Percentiles rank a stretch among this genome's conserved stretches.
Evolutionary conservation across 257 asterid genomes (phyloP).

Genomic region (Gentiana straminea): DNA sequence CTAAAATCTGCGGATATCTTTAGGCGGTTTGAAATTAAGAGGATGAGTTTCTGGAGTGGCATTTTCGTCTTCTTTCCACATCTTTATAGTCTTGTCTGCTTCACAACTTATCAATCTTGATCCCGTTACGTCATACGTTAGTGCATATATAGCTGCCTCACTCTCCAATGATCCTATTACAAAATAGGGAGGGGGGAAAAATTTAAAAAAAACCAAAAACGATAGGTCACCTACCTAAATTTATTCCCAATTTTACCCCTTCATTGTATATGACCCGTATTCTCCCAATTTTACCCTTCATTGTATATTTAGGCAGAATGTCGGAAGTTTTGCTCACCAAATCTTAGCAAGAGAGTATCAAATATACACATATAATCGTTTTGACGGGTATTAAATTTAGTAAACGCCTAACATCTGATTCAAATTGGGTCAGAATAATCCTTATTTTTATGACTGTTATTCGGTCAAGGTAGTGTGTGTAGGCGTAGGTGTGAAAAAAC

Average conservation of each 20-base stretch:
- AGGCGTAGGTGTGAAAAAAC: no score
- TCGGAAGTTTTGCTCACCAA: no score
- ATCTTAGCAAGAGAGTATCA: no score
- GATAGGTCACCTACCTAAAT: neutral
- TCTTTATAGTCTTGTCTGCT: constrained; percentile 92
- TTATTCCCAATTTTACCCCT: neutral
- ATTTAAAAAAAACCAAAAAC: neutral
- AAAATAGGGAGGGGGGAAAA: neutral
- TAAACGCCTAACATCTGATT: no score
- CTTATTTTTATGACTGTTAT: no score
- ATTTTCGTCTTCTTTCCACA: constrained; percentile 91
- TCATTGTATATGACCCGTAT: no score
- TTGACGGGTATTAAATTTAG: no score
- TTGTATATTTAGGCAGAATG: no score
- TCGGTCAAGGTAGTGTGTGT: no score
- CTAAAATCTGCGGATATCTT: constrained; percentile 75
- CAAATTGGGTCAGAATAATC: no score
- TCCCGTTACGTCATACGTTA: constrained; percentile 59
- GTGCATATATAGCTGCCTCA: constrained; percentile 87
- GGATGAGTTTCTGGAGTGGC: constrained; percentile 96
- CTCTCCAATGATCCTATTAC: constrained; percentile 84
- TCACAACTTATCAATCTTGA: constrained; percentile 85
- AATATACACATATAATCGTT: no score
- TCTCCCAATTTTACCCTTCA: no score
- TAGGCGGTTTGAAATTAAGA: constrained; percentile 86